Conservation (phyloP, 2,329 filamentous ascomycete species). For the Thyridium curvatum region DNA sequence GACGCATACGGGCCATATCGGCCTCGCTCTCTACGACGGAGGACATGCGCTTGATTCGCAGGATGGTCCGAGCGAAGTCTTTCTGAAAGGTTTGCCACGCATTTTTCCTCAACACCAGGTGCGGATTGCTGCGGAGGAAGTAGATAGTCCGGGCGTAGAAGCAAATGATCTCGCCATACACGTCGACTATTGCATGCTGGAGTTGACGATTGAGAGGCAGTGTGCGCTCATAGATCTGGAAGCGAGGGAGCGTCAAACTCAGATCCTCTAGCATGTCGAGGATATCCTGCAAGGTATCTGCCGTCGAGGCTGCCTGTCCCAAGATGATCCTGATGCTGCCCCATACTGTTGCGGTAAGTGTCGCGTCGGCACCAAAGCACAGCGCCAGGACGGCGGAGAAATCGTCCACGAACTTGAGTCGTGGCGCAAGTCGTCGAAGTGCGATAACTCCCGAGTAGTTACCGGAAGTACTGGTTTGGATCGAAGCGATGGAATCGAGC, state of each 20-base stretch:
- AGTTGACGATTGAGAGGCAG: constrained; percentile 16
- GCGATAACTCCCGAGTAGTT: constrained; percentile 5
- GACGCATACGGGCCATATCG: constrained; percentile 17
- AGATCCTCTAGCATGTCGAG: constrained; percentile 21
- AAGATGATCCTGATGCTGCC: constrained; percentile 18
- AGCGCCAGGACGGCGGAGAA: constrained; percentile 19
- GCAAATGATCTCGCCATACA: constrained; percentile 22
- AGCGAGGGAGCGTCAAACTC: constrained; percentile 18
- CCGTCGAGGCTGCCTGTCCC: constrained; percentile 13
- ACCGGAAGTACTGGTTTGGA: background rate
- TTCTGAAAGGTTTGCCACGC: constrained; percentile 14
- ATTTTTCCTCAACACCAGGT: constrained; percentile 14
- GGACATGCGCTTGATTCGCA: constrained; percentile 17
- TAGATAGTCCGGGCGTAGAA: constrained; percentile 22
- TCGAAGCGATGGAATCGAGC: constrained; percentile 5
- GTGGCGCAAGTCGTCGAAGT: constrained; percentile 13
- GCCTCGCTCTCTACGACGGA: constrained; percentile 19
- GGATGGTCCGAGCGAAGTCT: constrained; percentile 12
- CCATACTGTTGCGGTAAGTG: constrained; percentile 19
- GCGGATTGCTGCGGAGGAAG: constrained; percentile 20
- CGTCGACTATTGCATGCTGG: constrained; percentile 18
- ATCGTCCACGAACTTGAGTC: constrained; percentile 18
- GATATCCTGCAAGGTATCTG: constrained; percentile 16
- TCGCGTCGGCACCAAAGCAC: constrained; percentile 17
- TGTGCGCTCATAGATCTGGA: constrained; percentile 16